phyloP scores from a whole-genome alignment of 371 early-diverging fungal species.

The Apophysomyces elegans region DNA sequence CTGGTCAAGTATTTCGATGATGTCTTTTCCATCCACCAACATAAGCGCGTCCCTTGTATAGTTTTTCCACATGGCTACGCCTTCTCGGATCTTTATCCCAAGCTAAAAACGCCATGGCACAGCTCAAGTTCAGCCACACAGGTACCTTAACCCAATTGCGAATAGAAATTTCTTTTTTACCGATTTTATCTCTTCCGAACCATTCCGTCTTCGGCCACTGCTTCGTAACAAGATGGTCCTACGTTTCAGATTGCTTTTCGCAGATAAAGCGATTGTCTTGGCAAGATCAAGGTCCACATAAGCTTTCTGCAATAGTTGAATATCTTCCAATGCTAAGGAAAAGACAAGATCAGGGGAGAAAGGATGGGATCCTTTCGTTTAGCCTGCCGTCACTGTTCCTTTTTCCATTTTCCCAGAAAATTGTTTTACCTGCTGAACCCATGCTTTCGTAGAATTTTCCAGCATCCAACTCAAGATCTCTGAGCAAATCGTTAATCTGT shows the following conservation, averaged over 20 bases:
- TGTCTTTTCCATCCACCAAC: slow-evolving; percentile 38
- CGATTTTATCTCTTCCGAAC: slow-evolving; percentile 31
- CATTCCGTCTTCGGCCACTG: slow-evolving; percentile 28
- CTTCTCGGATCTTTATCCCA: slow-evolving; percentile 34
- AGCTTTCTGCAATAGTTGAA: slow-evolving; percentile 49
- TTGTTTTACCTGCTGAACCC: slow-evolving; percentile 42
- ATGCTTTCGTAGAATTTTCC: slow-evolving; percentile 47
- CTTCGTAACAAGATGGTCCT: slow-evolving; percentile 37
- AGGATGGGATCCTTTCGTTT: too few species aligned
- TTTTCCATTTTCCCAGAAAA: neutral
- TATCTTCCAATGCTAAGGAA: slow-evolving; percentile 34
- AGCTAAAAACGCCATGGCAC: slow-evolving; percentile 24
- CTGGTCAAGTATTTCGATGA: slow-evolving; percentile 23
- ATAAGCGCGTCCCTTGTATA: slow-evolving; percentile 39
- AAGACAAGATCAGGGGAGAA: too few species aligned
- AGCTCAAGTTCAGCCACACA: slow-evolving; percentile 12
- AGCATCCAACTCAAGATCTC: slow-evolving; percentile 48
- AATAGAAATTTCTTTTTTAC: slow-evolving; percentile 18
- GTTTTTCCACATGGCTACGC: slow-evolving; percentile 32
- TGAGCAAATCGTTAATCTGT: slow-evolving; percentile 43
- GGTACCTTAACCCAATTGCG: too few species aligned
- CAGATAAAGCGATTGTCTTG: slow-evolving; percentile 50
- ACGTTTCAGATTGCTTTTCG: slow-evolving; percentile 51
- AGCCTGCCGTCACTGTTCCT: too few species aligned
- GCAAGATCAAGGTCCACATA: slow-evolving; percentile 54